Evolutionary conservation across 2,329 filamentous ascomycete genomes (phyloP).

Genomic region (Ceratocystis destructans): DNA sequence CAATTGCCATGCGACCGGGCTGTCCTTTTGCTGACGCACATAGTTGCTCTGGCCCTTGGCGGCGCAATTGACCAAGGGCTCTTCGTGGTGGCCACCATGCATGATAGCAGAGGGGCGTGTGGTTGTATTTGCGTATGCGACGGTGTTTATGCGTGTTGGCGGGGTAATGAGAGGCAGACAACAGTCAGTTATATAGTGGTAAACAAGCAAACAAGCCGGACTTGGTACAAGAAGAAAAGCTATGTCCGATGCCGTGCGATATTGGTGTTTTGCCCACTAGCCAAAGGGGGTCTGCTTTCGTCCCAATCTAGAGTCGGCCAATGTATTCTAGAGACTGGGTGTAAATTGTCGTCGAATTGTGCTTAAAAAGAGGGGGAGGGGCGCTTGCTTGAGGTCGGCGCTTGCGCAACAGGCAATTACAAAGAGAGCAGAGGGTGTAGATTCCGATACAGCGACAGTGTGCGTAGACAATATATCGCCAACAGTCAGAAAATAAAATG

Average conservation of each 20-base stretch:
- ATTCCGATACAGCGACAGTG: neutral
- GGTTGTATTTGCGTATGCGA: no score
- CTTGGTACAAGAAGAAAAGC: no score
- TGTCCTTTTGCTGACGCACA: slow-evolving; percentile 60
- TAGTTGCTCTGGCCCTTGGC: slow-evolving; percentile 36
- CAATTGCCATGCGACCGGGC: slow-evolving; percentile 83
- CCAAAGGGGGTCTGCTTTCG: neutral
- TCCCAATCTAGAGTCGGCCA: neutral
- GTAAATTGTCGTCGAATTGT: neutral
- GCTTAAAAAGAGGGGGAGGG: neutral
- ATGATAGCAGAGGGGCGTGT: slow-evolving; percentile 6
- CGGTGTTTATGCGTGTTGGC: no score
- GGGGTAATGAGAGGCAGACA: no score
- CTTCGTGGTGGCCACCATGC: neutral
- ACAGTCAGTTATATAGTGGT: no score
- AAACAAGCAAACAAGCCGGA: no score
- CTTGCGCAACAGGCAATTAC: neutral
- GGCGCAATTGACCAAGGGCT: slow-evolving; percentile 26
- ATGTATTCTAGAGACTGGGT: neutral
- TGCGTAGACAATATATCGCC: neutral
- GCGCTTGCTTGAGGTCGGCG: neutral
- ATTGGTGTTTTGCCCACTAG: no score
- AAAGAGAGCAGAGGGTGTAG: neutral
- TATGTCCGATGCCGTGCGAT: no score
- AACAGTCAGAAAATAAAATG: neutral